A percentile compares a stretch with the other conserved stretches of the same genome.
Evolutionary conservation across 495 filamentous ascomycete species (phyloP).

Genomic region (Penicillium pulvis): DNA sequence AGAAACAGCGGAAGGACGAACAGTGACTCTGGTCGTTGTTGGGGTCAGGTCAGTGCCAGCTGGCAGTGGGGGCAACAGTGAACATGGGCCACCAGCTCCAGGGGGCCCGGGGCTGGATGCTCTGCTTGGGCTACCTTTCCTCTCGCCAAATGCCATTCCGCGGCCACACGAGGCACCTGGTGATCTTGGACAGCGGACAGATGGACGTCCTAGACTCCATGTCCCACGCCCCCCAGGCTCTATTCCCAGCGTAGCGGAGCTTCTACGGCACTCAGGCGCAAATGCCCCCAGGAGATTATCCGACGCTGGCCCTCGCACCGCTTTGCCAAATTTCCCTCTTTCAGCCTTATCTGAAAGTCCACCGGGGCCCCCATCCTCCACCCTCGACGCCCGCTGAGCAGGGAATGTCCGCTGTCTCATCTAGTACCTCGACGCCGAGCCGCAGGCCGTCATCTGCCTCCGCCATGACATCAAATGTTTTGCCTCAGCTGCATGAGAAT

Average conservation of each 20-base stretch:
- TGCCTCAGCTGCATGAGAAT: slow-evolving; percentile 40
- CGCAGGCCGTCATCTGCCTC: slow-evolving; percentile 57
- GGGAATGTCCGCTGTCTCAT: slow-evolving; percentile 58
- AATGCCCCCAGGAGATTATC: slow-evolving; percentile 39
- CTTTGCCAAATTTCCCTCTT: slow-evolving; percentile 35
- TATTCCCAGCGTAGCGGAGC: slow-evolving; percentile 47
- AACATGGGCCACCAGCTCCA: slow-evolving; percentile 45
- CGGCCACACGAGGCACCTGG: slow-evolving; percentile 39
- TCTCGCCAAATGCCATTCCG: slow-evolving; percentile 56
- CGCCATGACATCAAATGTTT: slow-evolving; percentile 37
- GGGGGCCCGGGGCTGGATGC: slow-evolving; percentile 48
- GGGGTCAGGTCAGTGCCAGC: slow-evolving; percentile 71
- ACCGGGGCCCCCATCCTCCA: slow-evolving; percentile 62
- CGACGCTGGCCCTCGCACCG: slow-evolving; percentile 36
- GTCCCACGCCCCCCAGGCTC: slow-evolving; percentile 53
- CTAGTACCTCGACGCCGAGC: slow-evolving; percentile 57
- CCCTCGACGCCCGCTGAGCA: slow-evolving; percentile 70
- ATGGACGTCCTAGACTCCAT: slow-evolving; percentile 51
- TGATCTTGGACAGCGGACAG: slow-evolving; percentile 36
- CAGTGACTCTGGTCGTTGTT: slow-evolving; percentile 70
- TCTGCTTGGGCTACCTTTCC: slow-evolving; percentile 57
- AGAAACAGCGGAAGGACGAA: slow-evolving; percentile 59
- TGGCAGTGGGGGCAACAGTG: slow-evolving; percentile 45
- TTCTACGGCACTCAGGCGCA: slow-evolving; percentile 42
- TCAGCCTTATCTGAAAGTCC: slow-evolving; percentile 57